Percentiles rank a stretch among this genome's conserved stretches.
Evolutionary conservation across 1,284 basidiomycete species (phyloP).

Genomic region (Puccinia triticina): DNA sequence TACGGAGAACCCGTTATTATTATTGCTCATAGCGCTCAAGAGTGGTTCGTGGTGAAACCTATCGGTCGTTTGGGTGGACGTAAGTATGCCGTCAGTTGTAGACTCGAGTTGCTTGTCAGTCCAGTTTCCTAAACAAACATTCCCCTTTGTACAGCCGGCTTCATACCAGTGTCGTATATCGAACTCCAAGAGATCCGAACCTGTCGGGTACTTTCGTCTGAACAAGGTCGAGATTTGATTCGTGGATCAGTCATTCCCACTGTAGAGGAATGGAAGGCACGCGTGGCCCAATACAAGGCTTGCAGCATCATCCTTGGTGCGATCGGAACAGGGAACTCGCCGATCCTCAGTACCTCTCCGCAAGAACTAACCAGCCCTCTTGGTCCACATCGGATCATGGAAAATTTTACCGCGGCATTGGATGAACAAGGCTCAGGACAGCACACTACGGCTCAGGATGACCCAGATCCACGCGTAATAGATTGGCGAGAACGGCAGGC

Average conservation of each 20-base stretch:
- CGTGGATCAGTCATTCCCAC: conserved; percentile 10
- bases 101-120: neutral
- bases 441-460: neutral
- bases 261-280: conserved; percentile 33
- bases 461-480: neutral
- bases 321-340: neutral
- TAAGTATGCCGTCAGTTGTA: conserved; percentile 4
- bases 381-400: neutral
- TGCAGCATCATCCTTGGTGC: conserved; percentile 15
- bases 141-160: conserved; percentile 20
- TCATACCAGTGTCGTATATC: conserved; percentile 24
- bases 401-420: neutral
- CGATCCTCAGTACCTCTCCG: neutral
- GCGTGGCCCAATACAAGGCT: conserved; percentile 14
- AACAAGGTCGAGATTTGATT: neutral
- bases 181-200: conserved; percentile 18
- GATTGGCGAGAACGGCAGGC: conserved; percentile 34
- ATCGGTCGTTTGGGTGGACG: conserved; percentile 47
- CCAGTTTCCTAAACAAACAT: neutral
- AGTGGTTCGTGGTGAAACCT: conserved; percentile 60
- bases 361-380: neutral
- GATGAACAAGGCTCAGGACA: neutral
- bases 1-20: conserved; percentile 64
- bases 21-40: conserved; percentile 63
- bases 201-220: neutral